Conservation (phyloP, 163 green algal genomes). For the Trebouxiophyceae sp. region DNA sequence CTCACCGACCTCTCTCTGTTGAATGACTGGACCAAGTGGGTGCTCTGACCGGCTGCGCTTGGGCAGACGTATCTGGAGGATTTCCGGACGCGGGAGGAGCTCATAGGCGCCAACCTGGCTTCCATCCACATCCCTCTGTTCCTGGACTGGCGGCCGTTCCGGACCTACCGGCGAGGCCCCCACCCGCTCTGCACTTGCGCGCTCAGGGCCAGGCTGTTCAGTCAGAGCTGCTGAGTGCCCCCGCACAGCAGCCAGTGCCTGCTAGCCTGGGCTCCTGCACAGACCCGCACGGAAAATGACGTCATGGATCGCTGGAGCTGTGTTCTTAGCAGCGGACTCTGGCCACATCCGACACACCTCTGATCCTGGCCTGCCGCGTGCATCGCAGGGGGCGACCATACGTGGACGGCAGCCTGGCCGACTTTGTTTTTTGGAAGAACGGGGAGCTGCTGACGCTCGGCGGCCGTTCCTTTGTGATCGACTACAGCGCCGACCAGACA, state of each 20-base stretch:
- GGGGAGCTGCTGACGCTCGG: constrained; percentile 6
- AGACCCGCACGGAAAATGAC: not conserved
- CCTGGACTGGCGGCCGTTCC: constrained; percentile 7
- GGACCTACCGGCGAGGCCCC: constrained; percentile 1
- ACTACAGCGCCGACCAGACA: constrained; percentile 5
- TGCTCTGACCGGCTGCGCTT: too few relatives aligned
- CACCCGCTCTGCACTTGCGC: not conserved
- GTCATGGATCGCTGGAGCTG: not conserved
- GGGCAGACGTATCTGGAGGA: too few relatives aligned
- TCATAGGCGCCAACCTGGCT: constrained; percentile 42
- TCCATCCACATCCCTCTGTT: constrained; percentile 24
- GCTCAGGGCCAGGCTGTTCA: not conserved
- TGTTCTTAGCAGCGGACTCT: too few relatives aligned
- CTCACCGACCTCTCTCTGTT: too few relatives aligned
- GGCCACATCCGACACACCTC: too few relatives aligned
- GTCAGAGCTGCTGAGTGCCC: not conserved
- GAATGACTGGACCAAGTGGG: too few relatives aligned
- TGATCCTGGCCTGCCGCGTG: too few relatives aligned
- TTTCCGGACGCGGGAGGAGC: constrained; percentile 32
- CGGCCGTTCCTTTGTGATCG: constrained; percentile 8
- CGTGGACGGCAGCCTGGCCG: constrained; percentile 7
- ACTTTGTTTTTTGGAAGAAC: constrained; percentile 11
- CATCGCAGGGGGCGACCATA: not conserved
- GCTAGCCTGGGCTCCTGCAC: not conserved
- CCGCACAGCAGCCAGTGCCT: not conserved